A percentile compares a stretch with the other conserved stretches of the same genome.
These are phyloP conservation scores for Blastobotrys petasosporus DNA, from an alignment of 1,139 yeast genomes.

Conservation along the genomic window DNA sequence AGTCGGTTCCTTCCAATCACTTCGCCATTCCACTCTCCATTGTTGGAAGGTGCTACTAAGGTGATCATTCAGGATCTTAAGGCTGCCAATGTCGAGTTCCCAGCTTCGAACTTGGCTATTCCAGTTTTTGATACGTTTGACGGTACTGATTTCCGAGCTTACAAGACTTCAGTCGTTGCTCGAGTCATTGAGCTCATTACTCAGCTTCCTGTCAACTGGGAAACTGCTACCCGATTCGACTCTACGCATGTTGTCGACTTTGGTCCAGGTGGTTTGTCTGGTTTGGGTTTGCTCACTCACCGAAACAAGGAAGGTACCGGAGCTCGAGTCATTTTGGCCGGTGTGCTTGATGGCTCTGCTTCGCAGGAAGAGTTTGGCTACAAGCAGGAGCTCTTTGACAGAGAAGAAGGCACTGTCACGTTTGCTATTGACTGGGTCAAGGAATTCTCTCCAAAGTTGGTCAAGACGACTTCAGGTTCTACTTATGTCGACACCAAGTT, in stretches of 20 bases:
- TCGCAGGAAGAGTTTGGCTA: conserved; percentile 82
- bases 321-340: conserved; percentile 87
- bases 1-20: conserved; percentile 92
- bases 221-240: conserved; percentile 68
- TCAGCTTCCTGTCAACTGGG: conserved; percentile 92
- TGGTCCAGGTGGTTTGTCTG: conserved; percentile 99
- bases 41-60: conserved; percentile 66
- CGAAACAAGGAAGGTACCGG: conserved; percentile 99
- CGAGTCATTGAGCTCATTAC: conserved; percentile 80
- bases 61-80: conserved; percentile 60
- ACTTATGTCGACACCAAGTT: conserved; percentile 85
- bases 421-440: conserved; percentile 88
- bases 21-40: conserved; percentile 94
- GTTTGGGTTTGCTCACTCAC: conserved; percentile 91
- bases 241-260: conserved; percentile 90
- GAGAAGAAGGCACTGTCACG: conserved; percentile 56
- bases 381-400: conserved; percentile 90
- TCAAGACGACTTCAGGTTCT: conserved; percentile 58
- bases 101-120: conserved; percentile 52
- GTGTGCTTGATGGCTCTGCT: conserved; percentile 66
- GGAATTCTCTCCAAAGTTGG: conserved; percentile 81
- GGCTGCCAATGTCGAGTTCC: conserved; percentile 51
- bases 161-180: conserved; percentile 44
- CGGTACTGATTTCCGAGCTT: conserved; percentile 69
- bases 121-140: conserved; percentile 90